Evolutionary conservation across 148 eudicot species (phyloP).

Genomic region (Persicaria maculosa): DNA sequence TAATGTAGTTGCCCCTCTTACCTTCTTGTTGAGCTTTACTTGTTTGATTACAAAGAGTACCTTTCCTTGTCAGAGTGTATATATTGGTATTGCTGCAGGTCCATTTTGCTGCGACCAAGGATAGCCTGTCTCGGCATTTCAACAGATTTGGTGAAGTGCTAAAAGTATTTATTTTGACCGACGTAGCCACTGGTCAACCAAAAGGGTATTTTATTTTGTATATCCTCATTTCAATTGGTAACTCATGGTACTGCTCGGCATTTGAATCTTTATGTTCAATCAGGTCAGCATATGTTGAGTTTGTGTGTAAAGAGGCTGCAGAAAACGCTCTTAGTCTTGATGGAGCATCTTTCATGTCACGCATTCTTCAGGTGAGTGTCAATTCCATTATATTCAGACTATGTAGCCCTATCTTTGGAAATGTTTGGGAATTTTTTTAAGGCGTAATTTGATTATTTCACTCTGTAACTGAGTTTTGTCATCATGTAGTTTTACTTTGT

Average conservation of each 20-base stretch:
- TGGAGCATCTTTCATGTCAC: slow-evolving; percentile 97
- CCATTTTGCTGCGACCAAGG: slow-evolving; percentile 95
- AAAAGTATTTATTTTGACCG: slow-evolving; percentile 66
- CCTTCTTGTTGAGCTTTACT: slow-evolving; percentile 8
- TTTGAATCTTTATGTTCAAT: slow-evolving; percentile 12
- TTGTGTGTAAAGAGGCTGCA: slow-evolving; percentile 78
- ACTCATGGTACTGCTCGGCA: neutral
- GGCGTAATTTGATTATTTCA: neutral
- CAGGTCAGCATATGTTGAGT: slow-evolving; percentile 96
- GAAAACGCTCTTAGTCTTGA: slow-evolving; percentile 78
- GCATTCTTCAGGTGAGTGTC: slow-evolving; percentile 70
- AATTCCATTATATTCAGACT: neutral
- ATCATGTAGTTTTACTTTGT: neutral
- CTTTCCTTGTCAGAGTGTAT: slow-evolving; percentile 9
- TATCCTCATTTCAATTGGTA: neutral
- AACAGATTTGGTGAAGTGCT: slow-evolving; percentile 92
- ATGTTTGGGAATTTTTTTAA: neutral
- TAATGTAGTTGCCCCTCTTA: slow-evolving; percentile 45
- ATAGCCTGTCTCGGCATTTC: slow-evolving; percentile 80
- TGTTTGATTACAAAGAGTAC: neutral
- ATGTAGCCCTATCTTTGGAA: neutral
- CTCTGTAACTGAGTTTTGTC: neutral
- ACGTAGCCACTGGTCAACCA: slow-evolving; percentile 83
- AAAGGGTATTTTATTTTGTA: slow-evolving; percentile 53
- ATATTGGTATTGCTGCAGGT: slow-evolving; percentile 39